Base-by-base conservation (phyloP, 2,329 filamentous ascomycete genomes). In the Diaporthe humulicola region DNA sequence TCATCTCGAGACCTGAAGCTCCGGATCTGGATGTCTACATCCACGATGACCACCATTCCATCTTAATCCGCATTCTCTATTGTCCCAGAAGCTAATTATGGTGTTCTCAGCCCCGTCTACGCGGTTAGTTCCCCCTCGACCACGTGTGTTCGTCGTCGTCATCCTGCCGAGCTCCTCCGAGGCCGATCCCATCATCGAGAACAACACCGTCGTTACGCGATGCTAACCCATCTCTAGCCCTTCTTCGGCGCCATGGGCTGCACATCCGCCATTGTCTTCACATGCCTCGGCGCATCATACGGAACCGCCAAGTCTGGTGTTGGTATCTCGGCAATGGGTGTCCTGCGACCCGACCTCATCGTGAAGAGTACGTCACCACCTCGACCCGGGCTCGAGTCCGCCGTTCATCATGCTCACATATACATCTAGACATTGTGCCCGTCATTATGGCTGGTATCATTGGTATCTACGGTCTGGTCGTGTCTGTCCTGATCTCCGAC, bases 361-460 rank as follows among this genome's bases (percentile, higher is more conserved):
- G 96, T 99, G 86, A 98, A 98, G 94, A 98, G 97, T 98, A 93
- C 83, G 95, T 77, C 72, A 25, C 42, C 52, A 45, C 40, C 60
- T 36, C 30, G 42, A 58, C 42, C 42, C n/a, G 17, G 22, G 19
- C 42, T 54, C 70, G 61, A 42, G 77, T 22, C 48, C 76, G 76
- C 70, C 74, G 66, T 64, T 76, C 76, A 58, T 76, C 22, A 54
- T 42, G 71, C 73, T 73, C 67, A 52, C 70, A 57, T 25, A 48
- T 60, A 77, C n/a, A n/a, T 66, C 14, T 79, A 98, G 96, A 98
- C 91, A 98, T 98, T 86, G 96, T 98, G 79, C 97, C 97, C 85
- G 97, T 98, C 87, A 98, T 99, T 93, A 99, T 99, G 97, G 97
- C 97, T 90, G 97, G 97, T 98, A 99, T 99, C 87, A 98, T 99